These are phyloP conservation scores for Catunica adiposa DNA, from an alignment of 2,329 filamentous ascomycete species.

Conservation along the genomic window DNA sequence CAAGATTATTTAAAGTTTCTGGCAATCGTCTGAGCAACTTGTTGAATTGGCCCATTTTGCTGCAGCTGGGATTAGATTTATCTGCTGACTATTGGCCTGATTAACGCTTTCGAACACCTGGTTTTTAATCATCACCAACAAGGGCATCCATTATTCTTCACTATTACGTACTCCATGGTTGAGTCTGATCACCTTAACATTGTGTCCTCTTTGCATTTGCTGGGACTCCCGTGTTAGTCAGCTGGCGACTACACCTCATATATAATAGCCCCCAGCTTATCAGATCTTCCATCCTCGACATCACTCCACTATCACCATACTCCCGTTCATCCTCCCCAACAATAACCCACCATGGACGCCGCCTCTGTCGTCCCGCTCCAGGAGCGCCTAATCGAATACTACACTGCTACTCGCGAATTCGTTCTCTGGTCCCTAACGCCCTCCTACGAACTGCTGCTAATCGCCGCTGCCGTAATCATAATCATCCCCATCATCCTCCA, in stretches of 20 bases:
- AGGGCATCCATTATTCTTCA: no score
- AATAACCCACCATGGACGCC: constrained; percentile 7
- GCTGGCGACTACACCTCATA: neutral
- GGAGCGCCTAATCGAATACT: constrained; percentile 18
- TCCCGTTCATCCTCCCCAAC: neutral
- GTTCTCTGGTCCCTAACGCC: constrained; percentile 41
- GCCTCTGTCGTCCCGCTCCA: constrained; percentile 10
- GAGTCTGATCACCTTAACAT: neutral
- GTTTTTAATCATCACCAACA: no score
- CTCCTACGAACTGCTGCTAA: constrained; percentile 43
- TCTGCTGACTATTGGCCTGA: no score
- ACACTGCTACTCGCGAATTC: constrained; percentile 25
- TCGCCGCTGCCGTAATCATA: constrained; percentile 56
- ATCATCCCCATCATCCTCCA: constrained; percentile 65
- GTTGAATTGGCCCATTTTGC: neutral
- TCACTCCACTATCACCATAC: neutral
- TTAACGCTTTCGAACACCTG: no score
- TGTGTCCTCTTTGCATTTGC: neutral
- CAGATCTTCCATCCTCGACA: neutral
- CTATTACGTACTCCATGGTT: no score
- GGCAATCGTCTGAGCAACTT: constrained; percentile 1
- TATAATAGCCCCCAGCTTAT: neutral
- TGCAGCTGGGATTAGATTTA: neutral
- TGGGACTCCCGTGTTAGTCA: neutral
- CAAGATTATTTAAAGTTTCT: no score